Evolutionary conservation across 208 protist genomes (phyloP).

Genomic region (Acanthamoeba royreba): DNA sequence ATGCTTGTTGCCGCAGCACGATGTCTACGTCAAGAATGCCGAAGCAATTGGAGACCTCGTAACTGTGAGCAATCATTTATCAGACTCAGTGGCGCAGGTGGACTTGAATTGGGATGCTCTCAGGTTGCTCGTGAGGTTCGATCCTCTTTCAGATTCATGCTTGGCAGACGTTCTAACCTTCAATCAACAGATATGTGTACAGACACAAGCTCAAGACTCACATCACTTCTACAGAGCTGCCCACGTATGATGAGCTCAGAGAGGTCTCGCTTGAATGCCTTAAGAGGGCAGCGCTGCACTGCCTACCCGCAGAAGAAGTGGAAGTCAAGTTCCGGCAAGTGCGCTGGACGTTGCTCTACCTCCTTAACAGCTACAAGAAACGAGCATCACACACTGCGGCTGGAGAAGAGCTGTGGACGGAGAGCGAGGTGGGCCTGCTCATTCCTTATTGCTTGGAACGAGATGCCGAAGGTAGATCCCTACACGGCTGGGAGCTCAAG

Average conservation of each 20-base stretch:
- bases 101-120: background rate
- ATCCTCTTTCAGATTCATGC: background rate
- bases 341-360: constrained; percentile 16
- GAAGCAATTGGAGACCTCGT: background rate
- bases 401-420: background rate
- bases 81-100: background rate
- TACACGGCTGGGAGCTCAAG: constrained; percentile 33
- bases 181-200: background rate
- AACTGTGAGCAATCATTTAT: background rate
- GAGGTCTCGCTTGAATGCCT: background rate
- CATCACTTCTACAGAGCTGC: background rate
- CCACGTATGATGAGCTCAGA: background rate
- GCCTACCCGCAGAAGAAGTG: background rate
- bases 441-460: background rate
- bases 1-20: background rate
- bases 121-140: background rate
- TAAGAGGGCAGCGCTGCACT: background rate
- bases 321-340: constrained; percentile 5
- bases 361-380: background rate
- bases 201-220: background rate
- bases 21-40: background rate
- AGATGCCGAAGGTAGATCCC: background rate
- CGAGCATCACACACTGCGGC: background rate
- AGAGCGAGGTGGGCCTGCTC: background rate
- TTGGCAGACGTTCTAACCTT: background rate